Evolutionary conservation across 768 basidiomycete genomes (phyloP).

Genomic region (Macrolepiota albuminosa): DNA sequence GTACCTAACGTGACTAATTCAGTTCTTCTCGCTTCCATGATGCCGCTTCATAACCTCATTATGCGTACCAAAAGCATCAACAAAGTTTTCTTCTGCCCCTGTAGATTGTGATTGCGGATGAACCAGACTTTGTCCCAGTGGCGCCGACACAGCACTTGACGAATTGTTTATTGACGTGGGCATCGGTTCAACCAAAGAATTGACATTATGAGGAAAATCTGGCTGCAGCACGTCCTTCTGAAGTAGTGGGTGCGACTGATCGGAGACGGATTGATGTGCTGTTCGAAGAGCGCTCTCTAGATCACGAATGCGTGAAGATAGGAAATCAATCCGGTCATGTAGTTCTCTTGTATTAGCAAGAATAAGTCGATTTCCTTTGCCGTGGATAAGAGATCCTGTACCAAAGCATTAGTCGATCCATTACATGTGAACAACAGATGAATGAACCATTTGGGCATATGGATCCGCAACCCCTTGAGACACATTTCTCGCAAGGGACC

Average conservation of each 20-base stretch:
- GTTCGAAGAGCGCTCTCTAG: conserved; percentile 55
- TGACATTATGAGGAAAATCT: not conserved
- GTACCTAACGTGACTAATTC: conserved; percentile 37
- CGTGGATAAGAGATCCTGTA: conserved; percentile 51
- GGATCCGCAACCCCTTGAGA: conserved; percentile 65
- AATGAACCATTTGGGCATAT: conserved; percentile 71
- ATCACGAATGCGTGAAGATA: conserved; percentile 51
- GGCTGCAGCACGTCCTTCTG: conserved; percentile 11
- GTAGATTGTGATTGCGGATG: not conserved
- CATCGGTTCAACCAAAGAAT: not conserved
- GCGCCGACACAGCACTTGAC: not conserved
- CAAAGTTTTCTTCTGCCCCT: conserved; percentile 33
- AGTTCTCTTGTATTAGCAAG: conserved; percentile 69
- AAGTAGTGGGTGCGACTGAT: conserved; percentile 47
- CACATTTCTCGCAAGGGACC: conserved; percentile 79
- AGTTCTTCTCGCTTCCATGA: not conserved
- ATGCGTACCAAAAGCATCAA: conserved; percentile 44
- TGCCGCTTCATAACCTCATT: not conserved
- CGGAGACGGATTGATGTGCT: conserved; percentile 44
- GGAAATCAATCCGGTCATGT: conserved; percentile 56
- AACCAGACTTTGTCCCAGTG: not conserved
- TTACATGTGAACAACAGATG: conserved; percentile 1
- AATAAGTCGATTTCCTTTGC: conserved; percentile 58
- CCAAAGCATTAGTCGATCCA: not conserved
- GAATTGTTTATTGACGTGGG: not conserved